Base-by-base conservation (phyloP, 768 basidiomycete genomes). In the Lactarius trivialis region DNA sequence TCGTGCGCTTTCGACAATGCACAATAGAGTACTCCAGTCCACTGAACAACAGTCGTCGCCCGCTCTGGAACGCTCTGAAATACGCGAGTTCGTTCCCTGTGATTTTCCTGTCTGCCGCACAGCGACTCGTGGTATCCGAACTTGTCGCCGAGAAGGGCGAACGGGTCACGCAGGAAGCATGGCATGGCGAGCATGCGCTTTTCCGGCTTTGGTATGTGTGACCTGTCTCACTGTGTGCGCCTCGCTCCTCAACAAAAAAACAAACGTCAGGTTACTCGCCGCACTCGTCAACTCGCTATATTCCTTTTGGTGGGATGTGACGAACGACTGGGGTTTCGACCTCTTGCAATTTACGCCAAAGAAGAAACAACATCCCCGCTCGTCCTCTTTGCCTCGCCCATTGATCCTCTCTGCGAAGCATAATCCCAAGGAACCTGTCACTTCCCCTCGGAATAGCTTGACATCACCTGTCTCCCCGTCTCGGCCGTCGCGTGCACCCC, bases 301-400 rank as follows among this genome's bases (percentile, higher is more conserved):
- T 74, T 95, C 94, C 3, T 98, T 96, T 73, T 99, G 93, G 91
- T 99, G 97, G 97, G 97, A 98, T 74, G 82, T 98, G 48, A 93
- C 92, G 53, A 91, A 96, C 72, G 97, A 99, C 72, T 99, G 96
- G 95, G 97, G 97, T 6, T 79, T 99, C 58, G 82, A 85, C 50
- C 75, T 98, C 48, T 76, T 98, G 61, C 79, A 79, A 57, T 61
- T 56, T 50, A 52, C 30, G 24, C 51, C 36, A 26, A 36, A 41
- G 17, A 19, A 32, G 14, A 65, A 67, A 26, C 65, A 63, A 65
- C 71, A 33, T 14, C 2, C 9, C 67, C 71, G 68, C 26, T 65
- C 50, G 60, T 65, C 61, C 49, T 63, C 69, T 15, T 75, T 77
- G n/a, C 77, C 77, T 30, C 76, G 77, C 63, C 76, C 76, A 32